A percentile compares a stretch with the other conserved stretches of the same genome.
Evolutionary conservation across 805 yeast genomes (phyloP).

Genomic region (Wickerhamomyces xylosicus): DNA sequence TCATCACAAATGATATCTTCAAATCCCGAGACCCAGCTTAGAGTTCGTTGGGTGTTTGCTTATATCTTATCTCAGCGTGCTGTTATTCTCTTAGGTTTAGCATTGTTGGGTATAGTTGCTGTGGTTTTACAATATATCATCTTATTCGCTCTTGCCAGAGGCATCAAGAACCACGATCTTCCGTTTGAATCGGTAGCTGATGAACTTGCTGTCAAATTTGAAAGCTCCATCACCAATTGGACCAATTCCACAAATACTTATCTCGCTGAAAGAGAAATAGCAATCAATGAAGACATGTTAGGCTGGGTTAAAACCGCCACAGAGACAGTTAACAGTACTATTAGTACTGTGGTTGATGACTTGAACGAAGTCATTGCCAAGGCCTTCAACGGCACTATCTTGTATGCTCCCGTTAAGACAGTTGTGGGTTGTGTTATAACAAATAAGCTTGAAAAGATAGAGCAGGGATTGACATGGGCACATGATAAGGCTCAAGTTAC

Average conservation of each 20-base stretch:
- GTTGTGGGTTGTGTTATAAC: slow-evolving; percentile 77
- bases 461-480: slow-evolving; percentile 74
- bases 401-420: slow-evolving; percentile 50
- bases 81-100: slow-evolving; percentile 37
- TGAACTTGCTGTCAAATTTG: slow-evolving; percentile 15
- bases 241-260: slow-evolving; percentile 43
- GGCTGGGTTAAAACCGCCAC: slow-evolving; percentile 58
- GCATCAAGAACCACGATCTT: slow-evolving; percentile 5
- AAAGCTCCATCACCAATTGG: slow-evolving; percentile 36
- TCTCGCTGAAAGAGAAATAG: slow-evolving; percentile 35
- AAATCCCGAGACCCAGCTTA: slow-evolving; percentile 8
- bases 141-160: slow-evolving; percentile 21
- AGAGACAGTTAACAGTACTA: slow-evolving; percentile 45
- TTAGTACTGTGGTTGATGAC: slow-evolving; percentile 42
- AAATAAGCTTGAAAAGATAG: slow-evolving; percentile 53
- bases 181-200: slow-evolving; percentile 9
- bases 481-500: slow-evolving; percentile 47
- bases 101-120: slow-evolving; percentile 44
- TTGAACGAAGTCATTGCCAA: slow-evolving; percentile 49
- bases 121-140: slow-evolving; percentile 45
- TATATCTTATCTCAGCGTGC: slow-evolving; percentile 47
- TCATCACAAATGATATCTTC: slow-evolving; percentile 4
- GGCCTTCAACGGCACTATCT: slow-evolving; percentile 58
- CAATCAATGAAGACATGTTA: slow-evolving; percentile 54
- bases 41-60: slow-evolving; percentile 26